A percentile compares a stretch with the other conserved stretches of the same genome.
phyloP scores from a whole-genome alignment of 768 basidiomycete genomes.

The Basidioascus undulatus region DNA sequence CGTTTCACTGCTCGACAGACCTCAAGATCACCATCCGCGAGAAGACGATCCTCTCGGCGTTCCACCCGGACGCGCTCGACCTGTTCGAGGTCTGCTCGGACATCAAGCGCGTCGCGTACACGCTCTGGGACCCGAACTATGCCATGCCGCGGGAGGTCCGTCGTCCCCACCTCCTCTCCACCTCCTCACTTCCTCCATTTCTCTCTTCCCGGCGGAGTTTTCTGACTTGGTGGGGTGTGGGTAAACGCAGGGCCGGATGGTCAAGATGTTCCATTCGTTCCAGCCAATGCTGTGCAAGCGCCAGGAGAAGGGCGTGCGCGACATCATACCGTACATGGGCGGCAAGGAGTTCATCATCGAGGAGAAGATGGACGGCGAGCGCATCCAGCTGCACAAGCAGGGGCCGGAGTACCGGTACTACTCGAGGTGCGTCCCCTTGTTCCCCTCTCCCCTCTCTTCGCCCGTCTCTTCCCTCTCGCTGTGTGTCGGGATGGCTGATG shows the following conservation, averaged over 20 bases:
- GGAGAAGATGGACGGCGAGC: conserved; percentile 91
- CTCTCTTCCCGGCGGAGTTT: not conserved
- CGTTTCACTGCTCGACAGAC: conserved; percentile 26
- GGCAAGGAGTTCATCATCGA: conserved; percentile 64
- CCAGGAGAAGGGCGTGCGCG: conserved; percentile 52
- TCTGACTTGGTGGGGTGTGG: too few relatives aligned
- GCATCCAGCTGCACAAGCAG: conserved; percentile 83
- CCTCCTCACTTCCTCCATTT: too few relatives aligned
- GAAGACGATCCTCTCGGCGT: conserved; percentile 67
- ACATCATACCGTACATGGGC: conserved; percentile 64
- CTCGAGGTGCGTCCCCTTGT: conserved; percentile 35
- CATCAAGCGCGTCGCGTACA: conserved; percentile 77
- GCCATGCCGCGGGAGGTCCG: conserved; percentile 22
- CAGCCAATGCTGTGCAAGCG: conserved; percentile 90
- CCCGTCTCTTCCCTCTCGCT: too few relatives aligned
- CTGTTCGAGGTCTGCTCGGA: conserved; percentile 93
- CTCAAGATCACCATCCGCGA: conserved; percentile 83
- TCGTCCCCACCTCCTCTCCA: conserved; percentile 3
- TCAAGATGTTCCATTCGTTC: conserved; percentile 64
- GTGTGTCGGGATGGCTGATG: too few relatives aligned
- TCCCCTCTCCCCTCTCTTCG: too few relatives aligned
- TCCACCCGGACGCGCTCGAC: conserved; percentile 84
- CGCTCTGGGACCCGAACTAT: conserved; percentile 48
- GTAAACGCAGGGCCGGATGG: conserved; percentile 56
- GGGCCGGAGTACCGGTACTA: conserved; percentile 81